Conservation (phyloP, 805 yeast species). For the Metschnikowia baotianmanensis region DNA sequence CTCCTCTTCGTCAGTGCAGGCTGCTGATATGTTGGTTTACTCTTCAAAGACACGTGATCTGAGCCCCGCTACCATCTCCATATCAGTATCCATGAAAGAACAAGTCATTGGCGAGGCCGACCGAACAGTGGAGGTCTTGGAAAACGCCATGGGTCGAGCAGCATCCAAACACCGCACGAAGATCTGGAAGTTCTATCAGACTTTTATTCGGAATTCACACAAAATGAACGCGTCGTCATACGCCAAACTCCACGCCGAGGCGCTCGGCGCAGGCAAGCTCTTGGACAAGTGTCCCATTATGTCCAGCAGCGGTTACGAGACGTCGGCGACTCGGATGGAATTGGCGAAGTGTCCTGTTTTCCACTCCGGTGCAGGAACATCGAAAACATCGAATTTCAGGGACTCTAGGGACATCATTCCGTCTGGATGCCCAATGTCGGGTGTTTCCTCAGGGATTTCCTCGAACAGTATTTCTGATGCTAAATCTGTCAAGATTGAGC, state of each 20-base stretch:
- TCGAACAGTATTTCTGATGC: too few species aligned
- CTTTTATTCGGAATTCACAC: constrained; percentile 31
- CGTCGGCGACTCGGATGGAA: constrained; percentile 18
- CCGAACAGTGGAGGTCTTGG: constrained; percentile 13
- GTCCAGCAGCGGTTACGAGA: constrained; percentile 31
- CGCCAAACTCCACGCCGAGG: constrained; percentile 26
- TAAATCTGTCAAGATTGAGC: too few species aligned
- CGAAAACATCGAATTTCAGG: neutral
- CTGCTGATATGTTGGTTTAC: neutral
- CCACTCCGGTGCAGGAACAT: neutral
- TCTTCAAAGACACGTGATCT: neutral
- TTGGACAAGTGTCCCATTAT: constrained; percentile 19
- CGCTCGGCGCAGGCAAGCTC: constrained; percentile 16
- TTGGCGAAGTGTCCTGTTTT: constrained; percentile 20
- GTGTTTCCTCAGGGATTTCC: too few species aligned
- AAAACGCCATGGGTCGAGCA: constrained; percentile 7
- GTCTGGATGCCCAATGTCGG: too few species aligned
- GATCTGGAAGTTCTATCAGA: constrained; percentile 41
- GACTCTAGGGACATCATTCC: too few species aligned
- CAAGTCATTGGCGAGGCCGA: constrained; percentile 16
- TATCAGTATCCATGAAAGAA: constrained; percentile 13
- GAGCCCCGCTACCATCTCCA: neutral
- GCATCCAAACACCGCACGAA: constrained; percentile 17
- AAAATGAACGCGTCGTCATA: constrained; percentile 29
- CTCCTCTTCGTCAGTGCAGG: neutral